Base-by-base conservation (phyloP, 208 protist genomes). In the Lotmaria passim region DNA sequence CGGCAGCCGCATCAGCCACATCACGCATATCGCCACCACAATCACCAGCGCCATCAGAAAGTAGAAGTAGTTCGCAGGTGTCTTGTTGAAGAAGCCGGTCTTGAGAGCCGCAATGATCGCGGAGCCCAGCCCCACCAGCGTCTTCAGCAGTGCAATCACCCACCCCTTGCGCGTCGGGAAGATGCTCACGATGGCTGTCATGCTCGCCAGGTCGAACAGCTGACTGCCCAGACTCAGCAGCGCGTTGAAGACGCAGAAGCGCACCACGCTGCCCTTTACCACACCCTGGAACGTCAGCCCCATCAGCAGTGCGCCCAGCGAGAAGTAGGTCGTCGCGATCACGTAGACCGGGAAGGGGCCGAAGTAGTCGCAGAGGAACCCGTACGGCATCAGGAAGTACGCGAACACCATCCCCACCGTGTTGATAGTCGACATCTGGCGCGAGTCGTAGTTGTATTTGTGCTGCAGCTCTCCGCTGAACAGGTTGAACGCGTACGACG, bases 81-180 rank as follows among this genome's bases (percentile, higher is more conserved):
- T 67, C 26, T 8, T 10, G 36, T 6, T 12, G 58, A 93, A 93
- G 73, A 91, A 91, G 24, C 73, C 87, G 17, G 79, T 62, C 44
- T 81, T 61, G 55, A 90, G 78, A 8, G 78, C 69, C 15, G 74
- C 87, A 24, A 89, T 33, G 66, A 93, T 82, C 19, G 84, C 83
- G n/a, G 73, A 81, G 41, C 85, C 87, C 26, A 93, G 81, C 14
- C 87, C 87, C 56, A 79, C 81, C 63, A 89, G 60, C 24, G 82
- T 87, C 70, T 93, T 93, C 48, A 89, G 73, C 23, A 93, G 46
- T 12, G 83, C 87, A 12, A 88, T 60, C 12, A 89, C 87, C 57
- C 69, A 70, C n/a, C 84, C 87, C 7, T 63, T 48, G 19, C 63
- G 41, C 19, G 75, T 81, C 14, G 87, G 87, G 69, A 93, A 93